A percentile compares a stretch with the other conserved stretches of the same genome.
These are phyloP conservation scores for Fraxinus excelsior DNA, from an alignment of 257 asterid species.

Conservation along the genomic window DNA sequence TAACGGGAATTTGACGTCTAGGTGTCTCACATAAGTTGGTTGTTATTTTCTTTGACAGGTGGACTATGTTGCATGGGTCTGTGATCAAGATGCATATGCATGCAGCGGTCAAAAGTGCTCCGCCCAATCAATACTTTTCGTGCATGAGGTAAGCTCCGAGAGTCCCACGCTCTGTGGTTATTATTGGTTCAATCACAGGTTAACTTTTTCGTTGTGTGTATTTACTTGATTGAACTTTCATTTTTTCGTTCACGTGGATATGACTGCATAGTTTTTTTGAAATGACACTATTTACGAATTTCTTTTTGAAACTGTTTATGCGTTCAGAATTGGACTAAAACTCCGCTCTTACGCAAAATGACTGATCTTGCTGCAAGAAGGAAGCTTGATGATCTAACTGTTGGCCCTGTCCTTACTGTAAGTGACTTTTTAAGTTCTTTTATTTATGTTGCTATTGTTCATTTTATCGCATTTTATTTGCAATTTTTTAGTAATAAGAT, in stretches of 20 bases:
- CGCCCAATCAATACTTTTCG: constrained; percentile 82
- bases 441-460: not conserved
- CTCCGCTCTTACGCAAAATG: constrained; percentile 59
- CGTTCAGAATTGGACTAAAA: constrained; percentile 78
- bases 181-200: not conserved
- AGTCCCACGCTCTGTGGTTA: constrained; percentile 10
- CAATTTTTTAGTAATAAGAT: no score
- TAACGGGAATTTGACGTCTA: not conserved
- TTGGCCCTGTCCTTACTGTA: constrained; percentile 96
- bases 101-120: constrained; percentile 99
- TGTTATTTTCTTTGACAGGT: constrained; percentile 45
- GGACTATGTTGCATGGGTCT: constrained; percentile 93
- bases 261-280: not conserved
- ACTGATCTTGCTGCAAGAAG: constrained; percentile 73
- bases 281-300: not conserved
- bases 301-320: not conserved
- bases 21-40: not conserved
- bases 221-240: not conserved
- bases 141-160: constrained; percentile 64
- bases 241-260: not conserved
- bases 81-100: constrained; percentile 98
- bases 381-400: constrained; percentile 80
- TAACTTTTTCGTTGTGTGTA: not conserved
- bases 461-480: not conserved
- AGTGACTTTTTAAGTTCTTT: constrained; percentile 18